Base-by-base conservation (phyloP, 2,329 filamentous ascomycete genomes). In the Ceratocystis destructans region DNA sequence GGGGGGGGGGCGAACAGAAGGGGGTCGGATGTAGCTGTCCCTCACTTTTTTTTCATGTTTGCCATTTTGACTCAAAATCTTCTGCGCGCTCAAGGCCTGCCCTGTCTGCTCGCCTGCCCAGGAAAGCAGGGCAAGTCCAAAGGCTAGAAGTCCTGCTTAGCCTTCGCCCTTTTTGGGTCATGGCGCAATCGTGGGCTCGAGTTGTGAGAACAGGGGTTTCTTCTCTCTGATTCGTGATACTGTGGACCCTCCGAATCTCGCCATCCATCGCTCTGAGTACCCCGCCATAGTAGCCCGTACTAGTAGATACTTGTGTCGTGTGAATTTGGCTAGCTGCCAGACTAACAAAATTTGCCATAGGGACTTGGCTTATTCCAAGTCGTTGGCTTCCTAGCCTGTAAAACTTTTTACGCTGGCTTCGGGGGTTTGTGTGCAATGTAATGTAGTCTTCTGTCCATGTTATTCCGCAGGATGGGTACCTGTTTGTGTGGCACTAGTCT, bases 171-270 rank as follows among this genome's bases (percentile, higher is more conserved):
- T 28, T 57, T 57, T 28, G 53, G 53, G 53, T n/a, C 53, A 57
- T 57, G 53, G 53, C 53, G 53, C 53, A 57, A 57, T 57, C 53
- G 53, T 17, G 22, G 53, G 53, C 53, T 57, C 53, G 22, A 10
- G 8, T 57, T 25, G 53, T 57, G 53, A 31, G 53, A 57, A 57
- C 53, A 57, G 53, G 53, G 53, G 25, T 33, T 57, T 28, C 12
- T 31, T n/a, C 31, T 57, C 28, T 31, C 53, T 41, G 37, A 41
- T 57, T 57, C 22, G 17, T 57, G 22, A 31, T 31, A 31, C 53
- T 57, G 53, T 57, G 53, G 53, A 12, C 22, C 53, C 53, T 57
- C 53, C 28, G 53, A 57, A 57, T 57, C 28, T 57, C 53, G 53
- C 53, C 53, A 57, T 57, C 37, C 37, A 41, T 41, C 37, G 37